A percentile compares a stretch with the other conserved stretches of the same genome.
phyloP scores from a whole-genome alignment of 2,329 filamentous ascomycete genomes.

The Trichoderma sp. region DNA sequence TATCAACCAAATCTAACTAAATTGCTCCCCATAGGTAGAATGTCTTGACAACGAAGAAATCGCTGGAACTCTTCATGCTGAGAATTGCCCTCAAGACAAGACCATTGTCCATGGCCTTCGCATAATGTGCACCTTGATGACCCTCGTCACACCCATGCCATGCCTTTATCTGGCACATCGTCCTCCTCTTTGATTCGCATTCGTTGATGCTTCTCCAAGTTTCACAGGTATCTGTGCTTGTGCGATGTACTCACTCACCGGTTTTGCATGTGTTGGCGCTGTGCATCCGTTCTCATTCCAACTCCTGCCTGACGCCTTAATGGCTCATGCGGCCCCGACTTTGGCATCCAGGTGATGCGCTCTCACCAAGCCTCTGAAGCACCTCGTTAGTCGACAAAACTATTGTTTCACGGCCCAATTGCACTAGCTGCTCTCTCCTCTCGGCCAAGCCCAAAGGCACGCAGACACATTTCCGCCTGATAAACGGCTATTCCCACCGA shows the following conservation, averaged over 20 bases:
- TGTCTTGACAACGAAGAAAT: not conserved
- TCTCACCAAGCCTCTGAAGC: not conserved
- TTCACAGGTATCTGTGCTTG: not conserved
- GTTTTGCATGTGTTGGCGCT: not conserved
- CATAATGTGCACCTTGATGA: not conserved
- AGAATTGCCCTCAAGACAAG: not conserved
- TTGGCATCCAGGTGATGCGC: not conserved
- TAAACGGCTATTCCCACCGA: not conserved
- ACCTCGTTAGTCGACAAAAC: not conserved
- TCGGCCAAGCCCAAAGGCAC: not conserved
- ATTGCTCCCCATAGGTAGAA: not conserved
- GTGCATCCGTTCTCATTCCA: not conserved
- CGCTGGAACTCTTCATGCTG: not conserved
- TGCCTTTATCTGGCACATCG: not conserved
- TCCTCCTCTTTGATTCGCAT: not conserved
- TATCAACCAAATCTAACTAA: not conserved
- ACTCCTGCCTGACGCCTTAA: not conserved
- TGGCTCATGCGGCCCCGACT: not conserved
- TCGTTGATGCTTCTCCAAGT: not conserved
- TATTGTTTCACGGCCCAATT: conserved; percentile 2
- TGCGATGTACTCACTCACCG: not conserved
- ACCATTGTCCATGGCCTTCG: not conserved
- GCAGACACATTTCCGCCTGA: not conserved
- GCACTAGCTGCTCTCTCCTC: not conserved
- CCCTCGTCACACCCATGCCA: not conserved